Evolutionary conservation across 306 rosid species (phyloP), one percentile per base, ranked within the genome.

Genomic region (Neltuma alba): DNA sequence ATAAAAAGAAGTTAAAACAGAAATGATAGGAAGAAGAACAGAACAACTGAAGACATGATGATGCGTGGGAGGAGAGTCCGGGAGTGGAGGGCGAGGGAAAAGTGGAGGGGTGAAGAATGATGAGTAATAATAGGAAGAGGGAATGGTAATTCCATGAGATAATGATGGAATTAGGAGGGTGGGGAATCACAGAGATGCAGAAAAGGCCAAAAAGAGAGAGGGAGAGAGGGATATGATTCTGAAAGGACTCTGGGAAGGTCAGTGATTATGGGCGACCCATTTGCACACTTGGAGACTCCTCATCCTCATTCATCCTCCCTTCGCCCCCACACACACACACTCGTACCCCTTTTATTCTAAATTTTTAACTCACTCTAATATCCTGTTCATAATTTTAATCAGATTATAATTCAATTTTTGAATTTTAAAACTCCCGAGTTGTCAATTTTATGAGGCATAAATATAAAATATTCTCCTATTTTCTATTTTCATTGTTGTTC

Each of bases 161-260:
- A 41, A 68, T 84, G 16, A 76, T 63, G 82, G 11, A 28, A n/a
- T n/a, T n/a, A n/a, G n/a, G n/a, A n/a, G n/a, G n/a, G 11, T 14
- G 14, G 60, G 72, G 92, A 85, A 86, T 85, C 81, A 87, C 52
- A 79, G 31, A 63, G 30, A 2, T 2, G 30, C 72, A 87, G 81
- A 84, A 84, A 81, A 87, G 4, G 85, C 87, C 90, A 88, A 84
- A 86, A 45, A 83, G 79, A 60, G 31, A 23, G 79, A 69, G 16
- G 2, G 44, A 71, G 23, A 6, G 42, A 70, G 21, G 3, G 20
- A 16, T 21, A 9, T 27, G 15, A 71, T 66, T 55, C 34, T 57
- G 58, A 74, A 38, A 38, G 58, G 68, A 80, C 37, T n/a, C 2
- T 41, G 2, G 14, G 81, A 10, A 18, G 12, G 47, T 85, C 85